phyloP scores from a whole-genome alignment of 2,329 filamentous ascomycete species.

The Aspergillus jensenii region DNA sequence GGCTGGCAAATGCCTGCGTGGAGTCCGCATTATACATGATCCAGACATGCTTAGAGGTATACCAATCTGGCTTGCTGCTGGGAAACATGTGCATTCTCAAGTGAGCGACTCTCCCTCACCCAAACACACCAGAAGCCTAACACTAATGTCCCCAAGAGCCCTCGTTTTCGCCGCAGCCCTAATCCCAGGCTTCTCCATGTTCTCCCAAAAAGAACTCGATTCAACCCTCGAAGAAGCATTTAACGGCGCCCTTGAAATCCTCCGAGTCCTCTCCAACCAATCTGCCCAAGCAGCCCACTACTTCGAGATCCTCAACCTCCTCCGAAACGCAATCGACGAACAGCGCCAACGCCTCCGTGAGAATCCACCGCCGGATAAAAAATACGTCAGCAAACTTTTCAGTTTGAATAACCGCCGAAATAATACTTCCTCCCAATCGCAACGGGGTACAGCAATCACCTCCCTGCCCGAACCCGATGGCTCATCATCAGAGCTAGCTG shows the following conservation, averaged over 20 bases:
- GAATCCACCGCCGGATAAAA: slow-evolving; percentile 29
- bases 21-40: slow-evolving; percentile 57
- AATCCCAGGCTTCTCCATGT: slow-evolving; percentile 57
- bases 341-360: slow-evolving; percentile 36
- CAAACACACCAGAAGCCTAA: neutral
- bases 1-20: slow-evolving; percentile 54
- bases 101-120: slow-evolving; percentile 35
- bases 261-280: slow-evolving; percentile 48
- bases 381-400: slow-evolving; percentile 40
- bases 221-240: slow-evolving; percentile 46
- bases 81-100: slow-evolving; percentile 62
- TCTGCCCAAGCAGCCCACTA: slow-evolving; percentile 61
- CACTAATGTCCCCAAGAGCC: slow-evolving; percentile 41
- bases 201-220: slow-evolving; percentile 49
- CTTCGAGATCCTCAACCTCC: slow-evolving; percentile 53
- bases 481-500: neutral
- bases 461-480: neutral
- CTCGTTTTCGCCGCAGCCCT: slow-evolving; percentile 59
- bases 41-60: slow-evolving; percentile 53
- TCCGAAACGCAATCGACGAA: slow-evolving; percentile 48
- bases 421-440: slow-evolving; percentile 7
- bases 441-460: neutral
- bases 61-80: slow-evolving; percentile 46
- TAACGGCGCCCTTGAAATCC: slow-evolving; percentile 50
- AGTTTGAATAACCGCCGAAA: slow-evolving; percentile 25